Percentiles rank a stretch among this genome's conserved stretches.
phyloP scores from a whole-genome alignment of 805 yeast species.

The Metschnikowia chrysomelidarum region DNA sequence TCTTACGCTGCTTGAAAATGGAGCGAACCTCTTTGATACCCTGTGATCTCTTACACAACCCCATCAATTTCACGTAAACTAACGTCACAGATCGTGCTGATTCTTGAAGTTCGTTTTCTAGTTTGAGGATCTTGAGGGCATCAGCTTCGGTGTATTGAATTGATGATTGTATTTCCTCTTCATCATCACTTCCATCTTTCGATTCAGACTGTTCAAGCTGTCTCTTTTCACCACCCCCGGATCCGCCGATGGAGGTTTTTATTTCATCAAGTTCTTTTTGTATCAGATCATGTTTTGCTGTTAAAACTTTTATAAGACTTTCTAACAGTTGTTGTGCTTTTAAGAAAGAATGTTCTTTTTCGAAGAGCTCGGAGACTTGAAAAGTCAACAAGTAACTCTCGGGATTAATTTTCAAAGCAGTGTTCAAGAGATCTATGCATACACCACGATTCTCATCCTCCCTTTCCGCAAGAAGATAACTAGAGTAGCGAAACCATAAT shows the following conservation, averaged over 20 bases:
- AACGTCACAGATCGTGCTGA: conserved; percentile 49
- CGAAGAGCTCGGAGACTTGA: conserved; percentile 67
- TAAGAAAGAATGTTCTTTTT: conserved; percentile 50
- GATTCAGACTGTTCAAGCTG: conserved; percentile 7
- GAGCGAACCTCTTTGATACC: conserved; percentile 73
- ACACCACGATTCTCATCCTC: conserved; percentile 40
- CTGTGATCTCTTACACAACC: conserved; percentile 61
- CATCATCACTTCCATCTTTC: conserved; percentile 20
- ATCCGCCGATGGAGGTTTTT: conserved; percentile 11
- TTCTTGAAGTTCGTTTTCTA: conserved; percentile 24
- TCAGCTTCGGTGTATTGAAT: conserved; percentile 22
- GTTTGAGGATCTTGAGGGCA: conserved; percentile 20
- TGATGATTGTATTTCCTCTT: conserved; percentile 12
- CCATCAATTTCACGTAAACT: conserved; percentile 69
- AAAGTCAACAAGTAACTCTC: conserved; percentile 63
- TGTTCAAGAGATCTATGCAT: conserved; percentile 47
- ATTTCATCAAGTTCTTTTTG: conserved; percentile 23
- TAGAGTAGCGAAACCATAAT: conserved; percentile 67
- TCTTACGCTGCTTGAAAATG: conserved; percentile 65
- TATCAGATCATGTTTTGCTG: conserved; percentile 33
- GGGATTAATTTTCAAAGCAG: conserved; percentile 66
- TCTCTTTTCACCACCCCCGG: conserved; percentile 4
- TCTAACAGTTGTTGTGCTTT: conserved; percentile 52
- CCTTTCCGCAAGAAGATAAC: conserved; percentile 31
- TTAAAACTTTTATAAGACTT: conserved; percentile 47